These are phyloP conservation scores for Cercospora zeina DNA, from an alignment of 2,329 filamentous ascomycete genomes.

Conservation along the genomic window DNA sequence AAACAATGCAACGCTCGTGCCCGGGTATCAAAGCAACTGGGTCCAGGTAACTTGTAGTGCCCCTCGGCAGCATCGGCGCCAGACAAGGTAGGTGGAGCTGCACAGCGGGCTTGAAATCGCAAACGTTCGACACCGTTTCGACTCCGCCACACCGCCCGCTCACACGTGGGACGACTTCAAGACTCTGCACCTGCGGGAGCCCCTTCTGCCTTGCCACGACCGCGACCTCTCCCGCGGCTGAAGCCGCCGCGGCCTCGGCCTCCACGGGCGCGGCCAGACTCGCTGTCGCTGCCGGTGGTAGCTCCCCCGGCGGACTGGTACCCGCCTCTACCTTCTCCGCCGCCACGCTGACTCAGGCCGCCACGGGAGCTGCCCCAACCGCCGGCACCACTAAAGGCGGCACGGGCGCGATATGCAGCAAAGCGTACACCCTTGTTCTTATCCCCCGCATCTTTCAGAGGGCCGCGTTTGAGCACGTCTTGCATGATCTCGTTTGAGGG, in stretches of 20 bases:
- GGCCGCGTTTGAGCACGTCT: constrained; percentile 70
- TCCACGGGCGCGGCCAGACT: constrained; percentile 63
- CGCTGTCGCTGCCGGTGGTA: constrained; percentile 62
- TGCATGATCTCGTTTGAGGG: constrained; percentile 76
- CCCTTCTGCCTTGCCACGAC: constrained; percentile 34
- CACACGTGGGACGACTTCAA: constrained; percentile 25
- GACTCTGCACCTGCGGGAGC: constrained; percentile 36
- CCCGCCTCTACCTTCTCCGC: constrained; percentile 43
- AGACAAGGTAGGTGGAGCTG: neutral
- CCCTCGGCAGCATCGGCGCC: neutral
- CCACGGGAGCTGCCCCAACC: constrained; percentile 66
- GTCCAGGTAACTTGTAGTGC: constrained; percentile 12
- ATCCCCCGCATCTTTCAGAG: constrained; percentile 63
- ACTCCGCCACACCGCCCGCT: neutral
- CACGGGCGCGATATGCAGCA: constrained; percentile 65
- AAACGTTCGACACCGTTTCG: neutral
- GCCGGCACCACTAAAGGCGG: constrained; percentile 53
- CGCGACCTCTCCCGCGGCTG: constrained; percentile 54
- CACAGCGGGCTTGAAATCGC: neutral
- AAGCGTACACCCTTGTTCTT: constrained; percentile 60
- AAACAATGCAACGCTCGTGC: constrained; percentile 22
- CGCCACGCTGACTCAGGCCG: constrained; percentile 61
- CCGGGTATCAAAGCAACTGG: constrained; percentile 27
- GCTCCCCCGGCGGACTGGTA: constrained; percentile 41
- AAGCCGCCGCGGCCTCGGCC: constrained; percentile 46